Base-by-base conservation (phyloP, 2,329 filamentous ascomycete genomes). In the Pezicula radicicola region DNA sequence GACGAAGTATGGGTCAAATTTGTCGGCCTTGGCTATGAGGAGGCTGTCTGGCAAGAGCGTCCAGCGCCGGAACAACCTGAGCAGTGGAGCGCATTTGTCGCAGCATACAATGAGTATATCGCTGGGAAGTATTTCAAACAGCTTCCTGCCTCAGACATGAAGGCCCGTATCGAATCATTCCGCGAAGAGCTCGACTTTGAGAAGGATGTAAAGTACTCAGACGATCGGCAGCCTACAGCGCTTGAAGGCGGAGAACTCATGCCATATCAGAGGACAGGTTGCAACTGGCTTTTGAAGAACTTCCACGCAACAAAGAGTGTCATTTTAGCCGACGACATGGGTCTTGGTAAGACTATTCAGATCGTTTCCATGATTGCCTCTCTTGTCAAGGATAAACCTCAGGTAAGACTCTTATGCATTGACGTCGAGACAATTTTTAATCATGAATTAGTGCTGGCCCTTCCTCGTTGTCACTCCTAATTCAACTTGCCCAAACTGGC, bases 321-420 rank as follows among this genome's bases (percentile, higher is more conserved):
- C 27, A 93, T 97, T 53, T 80, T 97, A 6, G 94, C 94, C 0
- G 94, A 99, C 65, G 94, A 99, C 66, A 99, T 99, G 94, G 94
- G 94, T 39, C 81, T 99, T 2, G 94, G 94, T 30, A 99, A 99
- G 74, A 99, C 94, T 0, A 90, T 99, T 30, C 94, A 99, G 67
- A 85, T 97, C 48, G 88, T 97, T 54, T 83, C 86, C 3, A 81
- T 96, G 56, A 79, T 97, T 54, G 84, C 89, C 1, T 85, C 87
- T 1, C 72, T 97, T 36, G 78, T 87, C 21, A 78, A 87, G 55
- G 79, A 85, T 48, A 70, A 71, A n/a, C 83, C 83, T 6, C 74
- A 65, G 55, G 62, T 64, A 61, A 49, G 48, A 60, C 55, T 12
- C 43, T 51, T 4, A 42, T 52, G 27, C 35, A 48, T 18, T 49